Evolutionary conservation across 768 basidiomycete species (phyloP).

Genomic region (Strobilomyces confusus): DNA sequence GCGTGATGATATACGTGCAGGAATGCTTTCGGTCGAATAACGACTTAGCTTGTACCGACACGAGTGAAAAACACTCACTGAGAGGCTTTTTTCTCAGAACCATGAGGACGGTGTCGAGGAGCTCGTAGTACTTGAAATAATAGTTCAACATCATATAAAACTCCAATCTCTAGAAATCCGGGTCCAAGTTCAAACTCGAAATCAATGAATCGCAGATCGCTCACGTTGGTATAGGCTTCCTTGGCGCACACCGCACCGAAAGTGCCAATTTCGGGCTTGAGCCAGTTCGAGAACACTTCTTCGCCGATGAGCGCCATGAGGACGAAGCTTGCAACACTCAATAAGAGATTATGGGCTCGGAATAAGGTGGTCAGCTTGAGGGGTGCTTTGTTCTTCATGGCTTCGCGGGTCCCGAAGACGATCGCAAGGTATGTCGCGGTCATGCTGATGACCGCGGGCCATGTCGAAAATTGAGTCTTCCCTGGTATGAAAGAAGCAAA

Average conservation of each 20-base stretch:
- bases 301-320: conserved; percentile 81
- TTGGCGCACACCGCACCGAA: conserved; percentile 72
- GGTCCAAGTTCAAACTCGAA: background rate
- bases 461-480: no score
- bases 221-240: conserved; percentile 78
- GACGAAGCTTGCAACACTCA: conserved; percentile 74
- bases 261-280: conserved; percentile 68
- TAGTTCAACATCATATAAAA: conserved; percentile 98
- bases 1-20: conserved; percentile 98
- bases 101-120: conserved; percentile 92
- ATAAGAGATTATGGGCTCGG: conserved; percentile 82
- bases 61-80: conserved; percentile 45
- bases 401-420: conserved; percentile 67
- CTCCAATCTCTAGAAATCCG: conserved; percentile 64
- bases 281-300: conserved; percentile 78
- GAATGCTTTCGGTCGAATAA: conserved; percentile 56
- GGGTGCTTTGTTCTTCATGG: conserved; percentile 75
- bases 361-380: conserved; percentile 74
- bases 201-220: conserved; percentile 25
- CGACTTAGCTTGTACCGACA: background rate
- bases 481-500: conserved; percentile 66
- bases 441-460: no score
- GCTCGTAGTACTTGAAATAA: conserved; percentile 93
- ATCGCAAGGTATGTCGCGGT: no score
- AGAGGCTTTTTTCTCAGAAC: conserved; percentile 96